Percentiles rank a stretch among this genome's conserved stretches.
Conservation (phyloP, 306 rosid species). For the Sesbania bispinosa region DNA sequence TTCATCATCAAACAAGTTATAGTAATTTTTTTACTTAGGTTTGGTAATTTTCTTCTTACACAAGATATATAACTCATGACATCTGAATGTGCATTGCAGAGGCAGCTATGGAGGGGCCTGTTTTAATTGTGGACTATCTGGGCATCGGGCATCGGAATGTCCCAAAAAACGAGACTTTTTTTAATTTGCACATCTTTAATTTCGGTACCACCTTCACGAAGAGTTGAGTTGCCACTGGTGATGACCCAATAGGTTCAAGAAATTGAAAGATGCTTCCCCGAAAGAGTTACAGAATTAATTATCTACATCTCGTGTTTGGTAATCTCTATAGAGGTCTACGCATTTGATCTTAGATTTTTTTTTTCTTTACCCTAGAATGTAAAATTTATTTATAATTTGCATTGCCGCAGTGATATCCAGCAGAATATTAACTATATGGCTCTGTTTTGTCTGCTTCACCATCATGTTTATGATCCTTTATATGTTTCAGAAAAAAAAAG, state of each 20-base stretch:
- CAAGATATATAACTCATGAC: conserved; percentile 9
- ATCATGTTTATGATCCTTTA: not conserved
- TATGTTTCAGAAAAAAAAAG: not conserved
- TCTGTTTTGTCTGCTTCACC: conserved; percentile 11
- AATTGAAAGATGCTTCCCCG: conserved; percentile 27
- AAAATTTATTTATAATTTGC: not conserved
- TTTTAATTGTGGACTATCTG: conserved; percentile 71
- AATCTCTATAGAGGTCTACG: conserved; percentile 14
- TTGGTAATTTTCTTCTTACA: not conserved
- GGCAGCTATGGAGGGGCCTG: conserved; percentile 69
- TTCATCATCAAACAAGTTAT: conserved; percentile 41
- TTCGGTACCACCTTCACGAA: not conserved
- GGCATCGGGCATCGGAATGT: conserved; percentile 81
- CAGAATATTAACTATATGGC: conserved; percentile 9
- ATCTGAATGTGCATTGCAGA: conserved; percentile 47
- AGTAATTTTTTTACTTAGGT: not conserved
- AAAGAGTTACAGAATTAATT: conserved; percentile 15
- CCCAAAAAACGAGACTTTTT: conserved; percentile 40
- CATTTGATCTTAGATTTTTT: not conserved
- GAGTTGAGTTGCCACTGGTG: conserved; percentile 26
- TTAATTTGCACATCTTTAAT: not conserved
- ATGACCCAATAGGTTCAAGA: conserved; percentile 13
- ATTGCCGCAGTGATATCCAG: not conserved
- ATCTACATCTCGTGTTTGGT: not conserved
- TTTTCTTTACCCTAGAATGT: not conserved